Evolutionary conservation across 2,329 filamentous ascomycete genomes (phyloP), one percentile per base, ranked within the genome.

Genomic region (Magnaporthiopsis rhizophila): DNA sequence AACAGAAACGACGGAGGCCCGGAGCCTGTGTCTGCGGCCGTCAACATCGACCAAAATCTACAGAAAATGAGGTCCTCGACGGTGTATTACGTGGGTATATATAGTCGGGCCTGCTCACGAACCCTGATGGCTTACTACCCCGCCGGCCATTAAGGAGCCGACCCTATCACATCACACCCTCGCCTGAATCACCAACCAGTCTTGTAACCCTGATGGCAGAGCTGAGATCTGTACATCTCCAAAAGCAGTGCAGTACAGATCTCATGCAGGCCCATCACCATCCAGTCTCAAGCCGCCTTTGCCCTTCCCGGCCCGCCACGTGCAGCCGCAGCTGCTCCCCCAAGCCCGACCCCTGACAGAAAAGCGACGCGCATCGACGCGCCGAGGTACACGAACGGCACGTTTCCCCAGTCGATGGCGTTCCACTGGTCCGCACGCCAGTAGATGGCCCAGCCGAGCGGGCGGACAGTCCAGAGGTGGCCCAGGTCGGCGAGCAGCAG

Each of bases 401-500:
- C 81, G 70, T 89, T 90, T 1, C 88, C 89, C 80, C 82, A 84
- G 68, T 86, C 86, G 66, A 89, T 88, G 15, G 80, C 79, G 73
- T 89, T 90, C 89, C 88, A 91, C 73, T 68, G 75, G 36, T 38
- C 70, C 34, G 84, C 78, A 68, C 85, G 79, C 80, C 85, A 90
- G 74, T 89, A 91, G n/a, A 91, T 78, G 11, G 77, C 75, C 15
- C 72, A 68, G 0, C 89, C 90, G 36, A 89, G 77, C 34, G 77
- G 78, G 50, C 79, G 76, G 65, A 92, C 81, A 50, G 86, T 86
- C 74, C 87, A 90, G 64, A 93, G 76, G 74, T 93, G 90, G 3
- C 90, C 90, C 45, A 92, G 73, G 74, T 94, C 90, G n/a, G 89
- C 90, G 21, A 93, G 73, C 38, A 93, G 80, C 65, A 93, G 77